These are phyloP conservation scores for Cornus florida DNA, from an alignment of 148 eudicot genomes.

Conservation along the genomic window DNA sequence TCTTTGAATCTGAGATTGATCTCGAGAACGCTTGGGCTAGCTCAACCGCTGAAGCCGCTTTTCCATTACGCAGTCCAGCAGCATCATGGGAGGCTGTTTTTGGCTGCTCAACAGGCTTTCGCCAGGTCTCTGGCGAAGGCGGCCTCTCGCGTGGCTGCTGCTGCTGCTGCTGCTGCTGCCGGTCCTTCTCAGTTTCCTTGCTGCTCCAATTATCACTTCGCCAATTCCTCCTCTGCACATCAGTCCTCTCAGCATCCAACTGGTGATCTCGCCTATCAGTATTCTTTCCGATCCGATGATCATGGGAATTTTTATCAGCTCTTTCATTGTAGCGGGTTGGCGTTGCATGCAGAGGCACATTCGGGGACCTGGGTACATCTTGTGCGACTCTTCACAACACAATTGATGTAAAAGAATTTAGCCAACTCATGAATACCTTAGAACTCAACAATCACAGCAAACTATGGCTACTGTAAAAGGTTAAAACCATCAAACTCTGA, in stretches of 20 bases:
- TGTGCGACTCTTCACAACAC: constrained; percentile 50
- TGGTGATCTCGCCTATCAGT: constrained; percentile 53
- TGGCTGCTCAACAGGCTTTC: constrained; percentile 64
- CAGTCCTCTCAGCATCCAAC: constrained; percentile 45
- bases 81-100: constrained; percentile 36
- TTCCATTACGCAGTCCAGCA: constrained; percentile 56
- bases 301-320: constrained; percentile 33
- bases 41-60: constrained; percentile 91
- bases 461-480: not conserved
- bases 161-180: constrained; percentile 25
- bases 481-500: not conserved
- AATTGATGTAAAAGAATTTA: not conserved
- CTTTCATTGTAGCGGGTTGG: constrained; percentile 44
- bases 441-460: not conserved
- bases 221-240: constrained; percentile 66
- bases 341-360: constrained; percentile 28
- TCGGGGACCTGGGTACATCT: constrained; percentile 38
- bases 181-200: constrained; percentile 52
- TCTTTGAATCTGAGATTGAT: constrained; percentile 59
- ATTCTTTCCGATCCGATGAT: constrained; percentile 47
- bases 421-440: not conserved
- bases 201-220: constrained; percentile 59
- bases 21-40: constrained; percentile 88
- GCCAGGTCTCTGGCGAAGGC: constrained; percentile 97
- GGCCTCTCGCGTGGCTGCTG: constrained; percentile 53